phyloP scores from a whole-genome alignment of 1,139 yeast species.

The Meyerozyma athensensis region DNA sequence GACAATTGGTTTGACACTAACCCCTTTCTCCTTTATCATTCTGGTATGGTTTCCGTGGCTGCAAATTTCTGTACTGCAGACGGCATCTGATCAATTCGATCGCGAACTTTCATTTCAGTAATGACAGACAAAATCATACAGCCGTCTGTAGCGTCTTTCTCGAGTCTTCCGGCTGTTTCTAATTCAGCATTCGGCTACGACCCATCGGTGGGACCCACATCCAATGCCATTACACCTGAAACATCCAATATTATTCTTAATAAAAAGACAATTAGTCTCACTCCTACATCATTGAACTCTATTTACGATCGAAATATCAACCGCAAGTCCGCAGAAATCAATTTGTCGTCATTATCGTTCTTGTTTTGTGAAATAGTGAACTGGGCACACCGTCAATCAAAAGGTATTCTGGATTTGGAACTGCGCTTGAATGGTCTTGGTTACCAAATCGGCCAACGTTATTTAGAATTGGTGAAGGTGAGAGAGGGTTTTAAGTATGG shows the following conservation, averaged over 20 bases:
- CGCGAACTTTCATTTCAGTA: neutral
- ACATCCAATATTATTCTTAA: conserved; percentile 31
- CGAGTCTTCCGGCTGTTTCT: conserved; percentile 30
- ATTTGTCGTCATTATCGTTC: conserved; percentile 62
- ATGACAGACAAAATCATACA: conserved; percentile 30
- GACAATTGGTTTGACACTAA: no score
- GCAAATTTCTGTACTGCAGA: neutral
- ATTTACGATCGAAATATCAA: conserved; percentile 62
- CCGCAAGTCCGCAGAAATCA: conserved; percentile 62
- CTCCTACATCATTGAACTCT: conserved; percentile 24
- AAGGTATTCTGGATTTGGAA: conserved; percentile 76
- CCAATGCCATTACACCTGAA: conserved; percentile 36
- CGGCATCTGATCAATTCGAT: neutral
- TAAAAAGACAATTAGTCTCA: conserved; percentile 28
- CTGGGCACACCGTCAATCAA: conserved; percentile 58
- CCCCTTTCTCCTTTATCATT: neutral
- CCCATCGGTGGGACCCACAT: conserved; percentile 39
- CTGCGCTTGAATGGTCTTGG: conserved; percentile 73
- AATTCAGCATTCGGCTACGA: conserved; percentile 42
- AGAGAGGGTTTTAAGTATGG: conserved; percentile 58
- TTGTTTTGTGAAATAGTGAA: conserved; percentile 70
- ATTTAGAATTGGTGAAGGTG: conserved; percentile 37
- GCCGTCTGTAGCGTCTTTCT: conserved; percentile 35
- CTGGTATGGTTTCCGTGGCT: neutral
- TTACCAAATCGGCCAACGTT: conserved; percentile 52